phyloP scores from a whole-genome alignment of 805 yeast species.

The Candida hispaniensis region DNA sequence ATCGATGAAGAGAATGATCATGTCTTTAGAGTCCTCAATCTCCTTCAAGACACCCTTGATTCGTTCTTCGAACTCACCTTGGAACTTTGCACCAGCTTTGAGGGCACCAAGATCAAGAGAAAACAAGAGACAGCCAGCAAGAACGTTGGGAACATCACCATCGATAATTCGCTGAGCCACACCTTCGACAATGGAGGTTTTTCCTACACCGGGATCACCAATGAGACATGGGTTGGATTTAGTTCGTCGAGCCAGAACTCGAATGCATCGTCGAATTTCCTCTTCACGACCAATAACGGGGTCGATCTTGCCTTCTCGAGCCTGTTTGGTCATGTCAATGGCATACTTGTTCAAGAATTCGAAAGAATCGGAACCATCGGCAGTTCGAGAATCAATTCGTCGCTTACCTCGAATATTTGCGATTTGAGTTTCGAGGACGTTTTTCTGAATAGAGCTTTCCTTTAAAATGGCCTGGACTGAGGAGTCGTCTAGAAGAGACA shows the following conservation, averaged over 20 bases:
- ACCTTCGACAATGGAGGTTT: constrained; percentile 96
- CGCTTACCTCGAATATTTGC: constrained; percentile 77
- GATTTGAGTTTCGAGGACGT: constrained; percentile 66
- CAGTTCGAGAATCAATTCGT: constrained; percentile 84
- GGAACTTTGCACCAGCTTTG: constrained; percentile 97
- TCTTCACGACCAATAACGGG: constrained; percentile 99
- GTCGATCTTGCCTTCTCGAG: constrained; percentile 88
- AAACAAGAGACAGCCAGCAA: constrained; percentile 69
- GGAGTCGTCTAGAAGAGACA: constrained; percentile 74
- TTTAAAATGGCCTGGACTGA: constrained; percentile 61
- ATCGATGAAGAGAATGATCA: constrained; percentile 87
- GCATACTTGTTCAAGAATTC: constrained; percentile 89
- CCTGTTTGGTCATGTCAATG: constrained; percentile 84
- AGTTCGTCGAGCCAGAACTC: constrained; percentile 93
- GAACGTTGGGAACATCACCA: constrained; percentile 84
- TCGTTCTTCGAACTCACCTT: constrained; percentile 98
- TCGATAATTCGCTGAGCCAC: constrained; percentile 96
- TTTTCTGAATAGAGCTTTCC: constrained; percentile 56
- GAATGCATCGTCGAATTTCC: constrained; percentile 88
- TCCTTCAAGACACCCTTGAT: constrained; percentile 93
- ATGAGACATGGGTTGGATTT: constrained; percentile 93
- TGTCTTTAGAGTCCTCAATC: constrained; percentile 73
- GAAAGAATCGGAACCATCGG: constrained; percentile 75
- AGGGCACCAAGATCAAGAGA: constrained; percentile 91
- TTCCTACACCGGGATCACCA: constrained; percentile 99